Percentiles rank a stretch among this genome's conserved stretches.
Evolutionary conservation across 306 rosid species (phyloP).

Genomic region (Arachis hypogaea): DNA sequence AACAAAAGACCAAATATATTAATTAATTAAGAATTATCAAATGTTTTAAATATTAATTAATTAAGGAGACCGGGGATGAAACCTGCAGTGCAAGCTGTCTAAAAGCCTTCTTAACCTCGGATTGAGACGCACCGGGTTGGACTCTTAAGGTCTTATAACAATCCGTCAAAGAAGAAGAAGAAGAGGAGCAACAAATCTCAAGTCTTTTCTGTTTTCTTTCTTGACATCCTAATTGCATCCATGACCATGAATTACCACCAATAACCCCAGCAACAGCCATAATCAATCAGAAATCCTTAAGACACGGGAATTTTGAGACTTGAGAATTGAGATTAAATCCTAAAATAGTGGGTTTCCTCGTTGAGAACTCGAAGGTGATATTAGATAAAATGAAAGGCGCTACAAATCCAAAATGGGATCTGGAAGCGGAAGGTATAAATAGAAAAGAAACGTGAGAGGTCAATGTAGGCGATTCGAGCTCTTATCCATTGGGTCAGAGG

Average conservation of each 20-base stretch:
- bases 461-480: background rate
- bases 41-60: too few species aligned
- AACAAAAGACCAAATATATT: background rate
- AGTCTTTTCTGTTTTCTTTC: constrained; percentile 40
- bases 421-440: background rate
- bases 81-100: constrained; percentile 76
- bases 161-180: constrained; percentile 46
- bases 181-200: constrained; percentile 50
- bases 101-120: constrained; percentile 80
- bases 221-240: constrained; percentile 46
- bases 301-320: too few species aligned
- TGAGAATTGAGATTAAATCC: background rate
- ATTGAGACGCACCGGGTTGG: constrained; percentile 70
- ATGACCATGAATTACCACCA: constrained; percentile 51
- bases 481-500: background rate
- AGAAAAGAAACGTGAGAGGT: background rate
- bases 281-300: constrained; percentile 25
- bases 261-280: constrained; percentile 50
- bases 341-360: background rate
- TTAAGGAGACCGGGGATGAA: background rate
- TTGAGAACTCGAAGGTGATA: background rate
- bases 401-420: background rate
- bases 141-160: constrained; percentile 68
- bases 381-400: background rate
- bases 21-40: too few species aligned